Base-by-base conservation (phyloP, 208 protist species). In the Naegleria gruberi region DNA sequence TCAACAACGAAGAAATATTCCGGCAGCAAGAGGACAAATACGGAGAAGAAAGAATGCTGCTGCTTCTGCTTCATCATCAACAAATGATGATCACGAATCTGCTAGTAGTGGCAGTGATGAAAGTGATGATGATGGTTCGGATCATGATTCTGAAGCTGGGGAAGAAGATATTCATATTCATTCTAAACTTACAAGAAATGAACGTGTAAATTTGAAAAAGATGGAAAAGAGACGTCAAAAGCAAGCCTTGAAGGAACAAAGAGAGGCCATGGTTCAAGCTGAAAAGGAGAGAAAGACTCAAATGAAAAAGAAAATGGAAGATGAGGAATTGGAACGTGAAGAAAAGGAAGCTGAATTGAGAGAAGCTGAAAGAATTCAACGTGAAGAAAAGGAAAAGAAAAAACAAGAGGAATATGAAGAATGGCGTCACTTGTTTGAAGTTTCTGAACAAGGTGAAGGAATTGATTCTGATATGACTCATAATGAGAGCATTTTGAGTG, bases 381-480 rank as follows among this genome's bases (percentile, higher is more conserved):
- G 90, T 55, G 57, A 45, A 43, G 89, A 90, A 44, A 88, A 37
- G 1, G 65, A 90, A 44, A 87, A 51, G 89, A 47, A 90, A 86
- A 30, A 30, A 40, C 23, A 90, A 77, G 34, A 26, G 12, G 90
- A 87, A 34, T 87, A 90, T 55, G 85, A 87, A 41, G 43, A 84
- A 43, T 46, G 46, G 57, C 82, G 41, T 42, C 51, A 65, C 17
- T 83, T 85, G 34, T 84, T 57, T 82, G 83, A 89, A 77, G 73
- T 84, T 40, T 37, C n/a, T 41, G 55, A 73, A n/a, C 84, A 37
- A 87, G 57, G 84, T 57, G 51, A 91, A 91, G 23, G 5, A 90
- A 47, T 8, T 44, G 44, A 42, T 41, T 45, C 82, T 41, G 40
- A 77, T 41, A 90, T 73, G 15, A 19, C 26, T 43, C 10, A 81